Evolutionary conservation across 345 rosid species (phyloP).

Genomic region (Geranium brycei): DNA sequence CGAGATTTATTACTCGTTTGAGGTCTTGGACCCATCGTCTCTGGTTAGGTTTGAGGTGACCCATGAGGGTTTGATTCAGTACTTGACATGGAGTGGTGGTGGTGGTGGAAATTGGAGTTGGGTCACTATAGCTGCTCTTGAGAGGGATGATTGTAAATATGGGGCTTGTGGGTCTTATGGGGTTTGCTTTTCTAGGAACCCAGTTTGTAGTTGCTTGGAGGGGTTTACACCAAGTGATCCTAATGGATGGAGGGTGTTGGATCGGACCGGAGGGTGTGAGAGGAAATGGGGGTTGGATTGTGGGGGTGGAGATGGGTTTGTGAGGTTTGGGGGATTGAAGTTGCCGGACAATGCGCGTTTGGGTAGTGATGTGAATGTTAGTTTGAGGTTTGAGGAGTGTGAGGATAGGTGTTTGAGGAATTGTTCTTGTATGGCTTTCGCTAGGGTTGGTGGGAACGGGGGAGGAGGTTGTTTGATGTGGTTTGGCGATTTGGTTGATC

Average conservation of each 20-base stretch:
- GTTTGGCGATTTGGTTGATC: not conserved
- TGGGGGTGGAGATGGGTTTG: slow-evolving; percentile 3
- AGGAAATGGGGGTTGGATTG: slow-evolving; percentile 8
- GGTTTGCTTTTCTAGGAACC: slow-evolving; percentile 9
- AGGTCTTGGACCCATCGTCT: too few relatives aligned
- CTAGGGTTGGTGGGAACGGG: not conserved
- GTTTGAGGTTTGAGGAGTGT: not conserved
- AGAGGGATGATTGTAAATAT: slow-evolving; percentile 17
- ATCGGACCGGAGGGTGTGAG: slow-evolving; percentile 17
- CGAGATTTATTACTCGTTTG: too few relatives aligned
- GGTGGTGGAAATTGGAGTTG: too few relatives aligned
- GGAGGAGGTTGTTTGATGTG: slow-evolving; percentile 9
- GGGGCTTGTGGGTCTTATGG: slow-evolving; percentile 21
- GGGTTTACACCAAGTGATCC: slow-evolving; percentile 24
- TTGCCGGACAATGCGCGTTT: slow-evolving; percentile 2
- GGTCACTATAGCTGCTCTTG: slow-evolving; percentile 2
- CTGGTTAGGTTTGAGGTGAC: too few relatives aligned
- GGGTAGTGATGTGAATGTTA: too few relatives aligned
- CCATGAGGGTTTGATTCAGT: too few relatives aligned
- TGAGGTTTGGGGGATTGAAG: not conserved
- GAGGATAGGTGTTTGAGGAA: slow-evolving; percentile 18
- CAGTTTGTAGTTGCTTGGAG: slow-evolving; percentile 18
- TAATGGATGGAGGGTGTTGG: slow-evolving; percentile 12
- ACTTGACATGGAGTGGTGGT: too few relatives aligned
- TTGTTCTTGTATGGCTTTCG: slow-evolving; percentile 10